Evolutionary conservation across 1,284 basidiomycete species (phyloP).

Genomic region (Malassezia restricta): DNA sequence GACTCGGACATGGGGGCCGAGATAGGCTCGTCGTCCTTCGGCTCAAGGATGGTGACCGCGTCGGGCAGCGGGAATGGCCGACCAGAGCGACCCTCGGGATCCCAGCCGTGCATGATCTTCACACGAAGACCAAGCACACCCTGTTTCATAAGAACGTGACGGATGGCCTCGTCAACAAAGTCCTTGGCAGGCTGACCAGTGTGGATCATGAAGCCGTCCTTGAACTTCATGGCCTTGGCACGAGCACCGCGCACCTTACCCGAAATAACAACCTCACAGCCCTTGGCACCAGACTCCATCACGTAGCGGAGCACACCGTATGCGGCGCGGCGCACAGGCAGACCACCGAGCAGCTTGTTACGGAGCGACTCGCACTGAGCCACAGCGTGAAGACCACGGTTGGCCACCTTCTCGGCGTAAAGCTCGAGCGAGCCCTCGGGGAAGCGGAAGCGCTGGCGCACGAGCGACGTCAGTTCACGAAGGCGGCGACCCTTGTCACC

Average conservation of each 20-base stretch:
- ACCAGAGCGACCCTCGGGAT: constrained; percentile 62
- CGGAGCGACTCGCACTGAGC: constrained; percentile 97
- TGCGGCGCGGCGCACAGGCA: constrained; percentile 96
- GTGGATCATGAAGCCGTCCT: constrained; percentile 99
- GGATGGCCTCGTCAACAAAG: constrained; percentile 94
- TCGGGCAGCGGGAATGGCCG: constrained; percentile 92
- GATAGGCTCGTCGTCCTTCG: constrained; percentile 55
- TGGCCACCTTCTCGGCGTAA: constrained; percentile 98
- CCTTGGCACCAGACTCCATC: constrained; percentile 99
- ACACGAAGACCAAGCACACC: constrained; percentile 99
- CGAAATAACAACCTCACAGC: constrained; percentile 98
- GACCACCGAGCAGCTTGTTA: constrained; percentile 98
- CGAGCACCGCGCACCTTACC: constrained; percentile 99
- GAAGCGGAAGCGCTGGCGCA: constrained; percentile 99
- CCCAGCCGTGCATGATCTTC: constrained; percentile 98
- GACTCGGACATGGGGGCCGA: constrained; percentile 42
- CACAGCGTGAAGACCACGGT: constrained; percentile 94
- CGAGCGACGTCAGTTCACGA: constrained; percentile 92
- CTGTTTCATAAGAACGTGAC: constrained; percentile 95
- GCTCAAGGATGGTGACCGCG: constrained; percentile 79
- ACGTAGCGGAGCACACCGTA: constrained; percentile 99
- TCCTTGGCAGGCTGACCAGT: constrained; percentile 95
- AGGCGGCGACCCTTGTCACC: constrained; percentile 99
- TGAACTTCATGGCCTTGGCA: constrained; percentile 99
- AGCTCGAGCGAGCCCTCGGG: constrained; percentile 94